Percentiles rank a stretch among this genome's conserved stretches.
These are phyloP conservation scores for Mariannaea elegans DNA, from an alignment of 2,329 filamentous ascomycete genomes.

Conservation along the genomic window DNA sequence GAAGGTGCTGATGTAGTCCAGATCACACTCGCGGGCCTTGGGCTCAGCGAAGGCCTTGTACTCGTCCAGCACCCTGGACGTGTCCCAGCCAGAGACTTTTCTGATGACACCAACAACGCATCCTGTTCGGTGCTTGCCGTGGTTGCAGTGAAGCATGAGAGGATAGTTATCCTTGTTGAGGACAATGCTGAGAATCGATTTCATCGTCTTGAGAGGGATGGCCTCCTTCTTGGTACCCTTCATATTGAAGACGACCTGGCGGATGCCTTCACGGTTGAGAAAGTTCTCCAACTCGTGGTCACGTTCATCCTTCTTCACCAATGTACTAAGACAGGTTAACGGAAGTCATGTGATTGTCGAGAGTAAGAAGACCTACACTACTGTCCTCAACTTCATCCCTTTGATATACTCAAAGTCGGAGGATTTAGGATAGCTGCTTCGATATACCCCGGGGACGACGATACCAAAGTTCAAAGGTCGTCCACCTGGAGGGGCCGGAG, in stretches of 20 bases:
- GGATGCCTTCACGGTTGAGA: conserved; percentile 72
- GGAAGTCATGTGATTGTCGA: neutral
- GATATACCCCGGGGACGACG: conserved; percentile 78
- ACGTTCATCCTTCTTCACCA: conserved; percentile 69
- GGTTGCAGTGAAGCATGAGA: conserved; percentile 90
- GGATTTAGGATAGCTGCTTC: conserved; percentile 80
- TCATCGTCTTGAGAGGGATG: conserved; percentile 74
- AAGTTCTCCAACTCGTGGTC: conserved; percentile 66
- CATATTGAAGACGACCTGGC: conserved; percentile 79
- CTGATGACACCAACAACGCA: conserved; percentile 86
- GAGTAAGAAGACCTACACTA: conserved; percentile 67
- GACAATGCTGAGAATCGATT: conserved; percentile 74
- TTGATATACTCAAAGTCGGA: conserved; percentile 77
- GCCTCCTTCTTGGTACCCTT: conserved; percentile 86
- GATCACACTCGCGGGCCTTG: conserved; percentile 68
- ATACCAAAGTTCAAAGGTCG: conserved; percentile 78
- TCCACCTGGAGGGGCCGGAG: conserved; percentile 38
- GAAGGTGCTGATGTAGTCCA: conserved; percentile 66
- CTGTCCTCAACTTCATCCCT: conserved; percentile 76
- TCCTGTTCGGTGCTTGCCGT: conserved; percentile 92
- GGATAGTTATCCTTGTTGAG: conserved; percentile 80
- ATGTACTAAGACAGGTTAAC: conserved; percentile 55
- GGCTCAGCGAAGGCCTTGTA: conserved; percentile 73
- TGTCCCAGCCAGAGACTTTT: conserved; percentile 74
- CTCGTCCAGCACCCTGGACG: conserved; percentile 72